phyloP scores from a whole-genome alignment of 2,329 filamentous ascomycete genomes.

The Diplodia scrobiculata region DNA sequence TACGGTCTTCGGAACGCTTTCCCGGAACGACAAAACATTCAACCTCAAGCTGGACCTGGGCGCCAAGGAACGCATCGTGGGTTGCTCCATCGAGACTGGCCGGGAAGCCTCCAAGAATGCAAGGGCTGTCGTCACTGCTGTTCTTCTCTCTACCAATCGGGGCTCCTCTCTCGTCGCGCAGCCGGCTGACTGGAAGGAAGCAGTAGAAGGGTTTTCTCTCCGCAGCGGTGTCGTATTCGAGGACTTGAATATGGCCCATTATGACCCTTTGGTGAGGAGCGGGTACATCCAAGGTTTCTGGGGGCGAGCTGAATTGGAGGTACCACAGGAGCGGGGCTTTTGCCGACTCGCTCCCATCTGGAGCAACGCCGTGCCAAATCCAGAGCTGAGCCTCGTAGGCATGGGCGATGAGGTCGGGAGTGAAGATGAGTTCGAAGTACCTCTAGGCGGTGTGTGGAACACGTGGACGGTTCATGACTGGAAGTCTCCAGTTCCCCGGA shows the following conservation, averaged over 20 bases:
- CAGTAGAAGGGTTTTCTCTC: not conserved
- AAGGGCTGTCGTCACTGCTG: not conserved
- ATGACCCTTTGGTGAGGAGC: not conserved
- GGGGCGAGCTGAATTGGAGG: not conserved
- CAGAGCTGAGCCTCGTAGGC: not conserved
- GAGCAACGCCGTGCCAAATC: not conserved
- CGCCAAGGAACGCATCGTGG: not conserved
- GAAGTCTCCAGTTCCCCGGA: not conserved
- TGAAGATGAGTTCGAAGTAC: not conserved
- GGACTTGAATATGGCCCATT: not conserved
- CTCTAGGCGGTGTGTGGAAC: not conserved
- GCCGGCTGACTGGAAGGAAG: not conserved
- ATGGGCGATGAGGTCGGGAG: not conserved
- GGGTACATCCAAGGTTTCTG: not conserved
- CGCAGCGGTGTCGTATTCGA: not conserved
- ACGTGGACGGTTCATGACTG: not conserved
- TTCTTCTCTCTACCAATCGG: not conserved
- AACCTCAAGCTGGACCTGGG: not conserved
- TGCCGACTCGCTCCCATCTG: not conserved
- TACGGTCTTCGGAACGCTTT: not conserved
- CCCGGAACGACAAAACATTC: not conserved
- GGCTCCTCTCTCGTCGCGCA: not conserved
- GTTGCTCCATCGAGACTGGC: not conserved
- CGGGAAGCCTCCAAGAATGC: not conserved
- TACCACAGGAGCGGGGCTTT: not conserved